phyloP scores from a whole-genome alignment of 768 basidiomycete genomes.

The Kwoniella sp. region DNA sequence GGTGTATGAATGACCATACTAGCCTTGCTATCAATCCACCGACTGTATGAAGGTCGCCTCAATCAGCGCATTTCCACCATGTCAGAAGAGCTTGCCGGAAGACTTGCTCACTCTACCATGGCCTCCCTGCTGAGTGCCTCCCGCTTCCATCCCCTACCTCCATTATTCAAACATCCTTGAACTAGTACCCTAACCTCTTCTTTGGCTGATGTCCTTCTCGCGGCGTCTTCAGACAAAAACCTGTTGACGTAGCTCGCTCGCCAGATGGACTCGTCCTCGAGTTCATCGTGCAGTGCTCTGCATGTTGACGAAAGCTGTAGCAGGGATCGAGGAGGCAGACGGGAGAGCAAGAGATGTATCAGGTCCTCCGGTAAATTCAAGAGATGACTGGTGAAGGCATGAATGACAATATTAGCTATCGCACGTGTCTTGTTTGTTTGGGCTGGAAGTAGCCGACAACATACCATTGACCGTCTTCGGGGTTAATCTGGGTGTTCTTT shows the following conservation, averaged over 20 bases:
- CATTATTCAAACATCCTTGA: conserved; percentile 29
- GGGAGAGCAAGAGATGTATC: conserved; percentile 29
- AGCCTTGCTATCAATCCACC: conserved; percentile 42
- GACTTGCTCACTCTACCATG: conserved; percentile 46
- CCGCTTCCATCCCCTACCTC: conserved; percentile 43
- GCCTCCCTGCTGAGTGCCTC: conserved; percentile 47
- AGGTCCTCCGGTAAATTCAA: conserved; percentile 40
- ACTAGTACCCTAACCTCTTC: conserved; percentile 35
- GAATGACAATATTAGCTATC: neutral
- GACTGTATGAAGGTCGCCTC: conserved; percentile 24
- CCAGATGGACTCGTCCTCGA: conserved; percentile 49
- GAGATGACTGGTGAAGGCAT: conserved; percentile 25
- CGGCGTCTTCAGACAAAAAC: conserved; percentile 32
- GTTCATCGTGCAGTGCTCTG: conserved; percentile 27
- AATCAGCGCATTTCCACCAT: neutral
- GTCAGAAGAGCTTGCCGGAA: neutral
- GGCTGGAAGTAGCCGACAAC: too few relatives aligned
- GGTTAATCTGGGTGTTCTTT: conserved; percentile 8
- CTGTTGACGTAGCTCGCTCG: conserved; percentile 47
- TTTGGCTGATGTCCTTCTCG: conserved; percentile 8
- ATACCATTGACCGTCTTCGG: conserved; percentile 21
- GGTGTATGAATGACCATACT: conserved; percentile 36
- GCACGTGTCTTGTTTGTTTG: neutral
- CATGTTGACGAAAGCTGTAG: conserved; percentile 34
- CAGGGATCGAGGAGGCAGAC: conserved; percentile 36